Evolutionary conservation across 768 basidiomycete genomes (phyloP), one percentile per base, ranked within the genome.

Genomic region (Suillus sp.): DNA sequence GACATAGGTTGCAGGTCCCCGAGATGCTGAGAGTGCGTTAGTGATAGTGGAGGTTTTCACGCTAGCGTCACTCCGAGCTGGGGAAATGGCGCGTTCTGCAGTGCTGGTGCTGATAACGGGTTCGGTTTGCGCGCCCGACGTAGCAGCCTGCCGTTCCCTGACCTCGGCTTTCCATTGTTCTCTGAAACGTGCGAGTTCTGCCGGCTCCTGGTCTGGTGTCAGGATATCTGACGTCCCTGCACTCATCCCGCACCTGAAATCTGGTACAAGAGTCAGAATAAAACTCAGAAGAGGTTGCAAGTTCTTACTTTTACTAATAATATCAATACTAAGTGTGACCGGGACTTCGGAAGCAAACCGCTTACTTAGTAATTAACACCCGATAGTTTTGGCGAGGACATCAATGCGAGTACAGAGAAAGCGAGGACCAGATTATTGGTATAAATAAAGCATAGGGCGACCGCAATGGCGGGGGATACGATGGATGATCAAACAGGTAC

Each of bases 161-260:
- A 92, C 81, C 72, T 93, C 91, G 34, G 78, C 80, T 69, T 83
- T 83, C 92, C 92, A 94, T 78, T 83, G 82, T 63, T 85, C 83
- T 75, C 92, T 83, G 74, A 94, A 94, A 50, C 76, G 75, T 10
- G 78, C 82, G 66, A 94, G 86, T 69, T 93, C 92, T 6, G 80
- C 78, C 0, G 85, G 74, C 42, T 88, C 89, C 64, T 75, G 75
- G 59, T 77, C 55, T 38, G 55, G 55, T 25, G 25, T 37, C 25
- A 10, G 37, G 11, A 27, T 40, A 57, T 57, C 18, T 11, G 38
- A 57, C 6, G 38, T 27, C 25, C 38, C 38, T 40, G 56, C 25
- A 18, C 38, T 57, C 56, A 57, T 57, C 18, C 55, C 5, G 38
- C 55, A 27, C 55, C 35, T 56, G 55, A 6, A 25, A 56, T 16